Conservation (phyloP, 139 green algal genomes). For the Coelastrella sp. region DNA sequence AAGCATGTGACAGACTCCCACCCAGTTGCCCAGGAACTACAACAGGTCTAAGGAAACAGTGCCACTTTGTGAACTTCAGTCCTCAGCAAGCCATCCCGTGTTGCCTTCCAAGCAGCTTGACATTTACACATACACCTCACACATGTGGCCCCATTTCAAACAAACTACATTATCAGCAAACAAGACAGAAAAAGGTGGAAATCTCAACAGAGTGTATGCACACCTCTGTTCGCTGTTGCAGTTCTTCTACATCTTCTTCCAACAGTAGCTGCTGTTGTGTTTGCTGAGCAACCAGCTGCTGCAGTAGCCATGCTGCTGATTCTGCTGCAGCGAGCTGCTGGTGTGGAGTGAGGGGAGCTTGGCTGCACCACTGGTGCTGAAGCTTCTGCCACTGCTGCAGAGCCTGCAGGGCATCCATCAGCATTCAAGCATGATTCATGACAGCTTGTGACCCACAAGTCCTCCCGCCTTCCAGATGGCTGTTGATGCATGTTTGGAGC, state of each 20-base stretch:
- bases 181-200: too few relatives aligned
- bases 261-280: conserved; percentile 17
- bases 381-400: conserved; percentile 28
- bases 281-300: conserved; percentile 20
- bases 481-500: too few relatives aligned
- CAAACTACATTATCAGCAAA: too few relatives aligned
- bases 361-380: conserved; percentile 31
- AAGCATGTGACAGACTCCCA: background rate
- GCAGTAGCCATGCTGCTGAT: conserved; percentile 35
- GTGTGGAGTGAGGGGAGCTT: background rate
- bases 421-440: background rate
- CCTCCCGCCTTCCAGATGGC: too few relatives aligned
- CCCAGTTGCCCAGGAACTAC: too few relatives aligned
- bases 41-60: too few relatives aligned
- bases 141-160: background rate
- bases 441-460: background rate
- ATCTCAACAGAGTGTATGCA: too few relatives aligned
- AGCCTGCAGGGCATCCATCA: conserved; percentile 2
- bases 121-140: background rate
- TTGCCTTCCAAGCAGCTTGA: background rate
- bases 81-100: too few relatives aligned
- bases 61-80: too few relatives aligned
- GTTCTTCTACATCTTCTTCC: conserved; percentile 22
- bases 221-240: conserved; percentile 19
- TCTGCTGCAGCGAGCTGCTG: conserved; percentile 38